Conservation (phyloP, 208 protist species). For the Trypanosoma mega region DNA sequence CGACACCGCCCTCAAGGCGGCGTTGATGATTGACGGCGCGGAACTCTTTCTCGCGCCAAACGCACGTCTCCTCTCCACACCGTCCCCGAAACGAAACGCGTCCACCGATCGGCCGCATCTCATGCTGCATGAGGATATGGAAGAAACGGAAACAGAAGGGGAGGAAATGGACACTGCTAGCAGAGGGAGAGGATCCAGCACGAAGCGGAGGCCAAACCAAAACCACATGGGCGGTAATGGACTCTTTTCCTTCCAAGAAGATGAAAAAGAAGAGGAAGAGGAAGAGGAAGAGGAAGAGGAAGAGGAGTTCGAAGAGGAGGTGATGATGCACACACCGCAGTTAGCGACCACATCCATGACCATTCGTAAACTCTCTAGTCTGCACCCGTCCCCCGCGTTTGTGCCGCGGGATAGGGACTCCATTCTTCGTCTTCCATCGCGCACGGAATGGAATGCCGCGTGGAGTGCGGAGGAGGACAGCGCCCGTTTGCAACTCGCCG, state of each 20-base stretch:
- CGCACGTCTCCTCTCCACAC: neutral
- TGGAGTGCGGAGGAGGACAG: slow-evolving; percentile 25
- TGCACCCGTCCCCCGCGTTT: slow-evolving; percentile 11
- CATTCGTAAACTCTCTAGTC: slow-evolving; percentile 8
- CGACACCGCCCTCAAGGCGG: slow-evolving; percentile 3
- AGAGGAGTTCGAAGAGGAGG: neutral
- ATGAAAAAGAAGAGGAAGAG: slow-evolving; percentile 7
- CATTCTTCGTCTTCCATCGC: slow-evolving; percentile 11
- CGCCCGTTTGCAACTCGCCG: slow-evolving; percentile 21
- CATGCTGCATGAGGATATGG: slow-evolving; percentile 11
- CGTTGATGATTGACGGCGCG: slow-evolving; percentile 4
- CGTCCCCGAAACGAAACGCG: neutral
- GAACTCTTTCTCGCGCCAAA: slow-evolving; percentile 11
- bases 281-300: neutral
- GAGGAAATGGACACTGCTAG: too few relatives aligned
- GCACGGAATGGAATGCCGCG: neutral
- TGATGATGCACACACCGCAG: too few relatives aligned
- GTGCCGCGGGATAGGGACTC: slow-evolving; percentile 8
- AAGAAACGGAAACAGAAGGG: neutral
- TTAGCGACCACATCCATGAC: slow-evolving; percentile 17
- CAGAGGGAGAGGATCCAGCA: neutral
- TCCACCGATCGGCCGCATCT: neutral
- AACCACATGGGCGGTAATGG: too few relatives aligned
- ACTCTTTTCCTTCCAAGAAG: too few relatives aligned
- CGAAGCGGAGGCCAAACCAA: neutral